Evolutionary conservation across 495 filamentous ascomycete genomes (phyloP).

Genomic region (Aspergillus steynii): DNA sequence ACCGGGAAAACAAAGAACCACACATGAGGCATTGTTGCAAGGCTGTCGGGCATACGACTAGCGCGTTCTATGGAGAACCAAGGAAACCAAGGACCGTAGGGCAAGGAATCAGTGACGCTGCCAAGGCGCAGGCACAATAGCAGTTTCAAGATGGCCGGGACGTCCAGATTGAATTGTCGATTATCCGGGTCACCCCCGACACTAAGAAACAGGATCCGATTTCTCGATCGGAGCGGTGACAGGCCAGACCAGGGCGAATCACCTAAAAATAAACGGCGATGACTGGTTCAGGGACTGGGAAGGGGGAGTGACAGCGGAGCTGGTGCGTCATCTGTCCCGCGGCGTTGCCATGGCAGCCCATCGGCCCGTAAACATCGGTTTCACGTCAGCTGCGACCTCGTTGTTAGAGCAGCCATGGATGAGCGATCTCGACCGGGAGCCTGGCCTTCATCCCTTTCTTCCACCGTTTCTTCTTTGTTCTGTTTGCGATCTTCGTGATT

Average conservation of each 20-base stretch:
- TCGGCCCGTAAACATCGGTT: slow-evolving; percentile 41
- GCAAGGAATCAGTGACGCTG: slow-evolving; percentile 5
- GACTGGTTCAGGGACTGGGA: slow-evolving; percentile 6
- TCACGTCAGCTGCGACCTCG: slow-evolving; percentile 19
- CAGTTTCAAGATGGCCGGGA: background rate
- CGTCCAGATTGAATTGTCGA: slow-evolving; percentile 16
- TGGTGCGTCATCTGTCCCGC: slow-evolving; percentile 32
- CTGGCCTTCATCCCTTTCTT: slow-evolving; percentile 22
- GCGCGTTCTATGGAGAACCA: background rate
- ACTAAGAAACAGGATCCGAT: slow-evolving; percentile 6
- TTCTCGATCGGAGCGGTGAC: slow-evolving; percentile 7
- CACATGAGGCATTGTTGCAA: background rate
- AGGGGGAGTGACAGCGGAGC: slow-evolving; percentile 11
- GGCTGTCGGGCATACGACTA: background rate
- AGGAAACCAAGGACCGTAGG: background rate
- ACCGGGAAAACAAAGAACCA: background rate
- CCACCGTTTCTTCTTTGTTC: slow-evolving; percentile 13
- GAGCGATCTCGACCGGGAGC: slow-evolving; percentile 26
- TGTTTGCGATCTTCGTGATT: background rate
- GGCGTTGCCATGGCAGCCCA: slow-evolving; percentile 48
- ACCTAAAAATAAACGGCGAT: background rate
- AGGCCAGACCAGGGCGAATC: slow-evolving; percentile 1
- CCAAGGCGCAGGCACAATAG: background rate
- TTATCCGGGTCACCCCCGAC: slow-evolving; percentile 12
- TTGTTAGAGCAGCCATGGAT: slow-evolving; percentile 16